Conservation (phyloP, 2,329 filamentous ascomycete genomes). For the Diaporthe ilicicola region DNA sequence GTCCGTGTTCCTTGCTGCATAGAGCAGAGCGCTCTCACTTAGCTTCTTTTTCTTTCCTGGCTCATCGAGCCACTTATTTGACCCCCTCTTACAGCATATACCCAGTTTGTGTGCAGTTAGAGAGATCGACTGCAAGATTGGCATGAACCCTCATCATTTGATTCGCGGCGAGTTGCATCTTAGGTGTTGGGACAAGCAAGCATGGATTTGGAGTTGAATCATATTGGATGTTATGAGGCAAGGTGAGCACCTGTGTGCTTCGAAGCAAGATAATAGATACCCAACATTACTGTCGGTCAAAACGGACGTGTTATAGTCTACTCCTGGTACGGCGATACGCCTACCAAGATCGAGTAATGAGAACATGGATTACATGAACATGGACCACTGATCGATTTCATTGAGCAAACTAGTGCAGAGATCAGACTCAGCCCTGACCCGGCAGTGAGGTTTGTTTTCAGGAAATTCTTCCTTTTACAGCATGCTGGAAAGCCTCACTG, state of each 20-base stretch:
- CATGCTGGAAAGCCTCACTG: background rate
- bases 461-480: no score
- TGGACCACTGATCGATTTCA: background rate
- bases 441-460: background rate
- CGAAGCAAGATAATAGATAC: conserved; percentile 16
- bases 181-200: conserved; percentile 6
- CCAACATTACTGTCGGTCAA: conserved; percentile 2
- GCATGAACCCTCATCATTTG: background rate
- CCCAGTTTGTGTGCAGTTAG: background rate
- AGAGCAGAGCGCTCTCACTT: background rate
- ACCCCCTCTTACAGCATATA: background rate
- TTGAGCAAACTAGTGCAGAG: no score
- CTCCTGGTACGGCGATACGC: background rate
- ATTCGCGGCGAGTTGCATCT: conserved; percentile 15
- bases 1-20: background rate
- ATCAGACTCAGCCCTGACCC: background rate
- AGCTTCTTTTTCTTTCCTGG: no score
- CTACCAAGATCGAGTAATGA: background rate
- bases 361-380: background rate
- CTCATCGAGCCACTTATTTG: background rate
- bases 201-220: conserved; percentile 15
- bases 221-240: background rate
- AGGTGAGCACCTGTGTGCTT: background rate
- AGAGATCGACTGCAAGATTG: background rate
- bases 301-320: background rate